Conservation (phyloP, 495 filamentous ascomycete genomes). For the Hyaloscypha finlandica region DNA sequence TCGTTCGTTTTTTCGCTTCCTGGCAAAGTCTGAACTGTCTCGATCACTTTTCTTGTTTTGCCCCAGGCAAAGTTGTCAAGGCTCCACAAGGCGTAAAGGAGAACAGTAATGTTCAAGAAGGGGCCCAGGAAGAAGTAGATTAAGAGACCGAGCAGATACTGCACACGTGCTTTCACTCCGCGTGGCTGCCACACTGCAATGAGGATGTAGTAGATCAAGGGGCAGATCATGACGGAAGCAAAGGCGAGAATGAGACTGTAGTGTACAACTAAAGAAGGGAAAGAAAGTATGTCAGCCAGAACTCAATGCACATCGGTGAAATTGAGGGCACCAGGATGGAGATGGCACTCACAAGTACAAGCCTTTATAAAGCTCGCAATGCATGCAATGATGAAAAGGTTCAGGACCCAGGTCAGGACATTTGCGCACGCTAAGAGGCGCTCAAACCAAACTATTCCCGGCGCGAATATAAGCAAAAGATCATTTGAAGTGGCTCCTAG, state of each 20-base stretch:
- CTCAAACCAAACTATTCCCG: constrained; percentile 34
- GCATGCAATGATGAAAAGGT: constrained; percentile 37
- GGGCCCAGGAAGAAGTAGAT: constrained; percentile 24
- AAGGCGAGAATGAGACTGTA: constrained; percentile 34
- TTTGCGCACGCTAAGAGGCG: constrained; percentile 33
- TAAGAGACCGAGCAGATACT: not conserved
- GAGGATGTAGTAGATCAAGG: constrained; percentile 28
- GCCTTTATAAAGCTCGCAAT: constrained; percentile 24
- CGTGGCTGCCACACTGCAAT: constrained; percentile 33
- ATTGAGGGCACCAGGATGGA: too few species aligned
- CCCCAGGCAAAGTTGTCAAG: constrained; percentile 39
- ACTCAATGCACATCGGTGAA: too few species aligned
- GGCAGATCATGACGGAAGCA: constrained; percentile 35
- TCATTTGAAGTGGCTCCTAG: constrained; percentile 37
- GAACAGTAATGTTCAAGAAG: constrained; percentile 37
- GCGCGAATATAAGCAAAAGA: constrained; percentile 32
- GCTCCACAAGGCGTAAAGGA: constrained; percentile 31
- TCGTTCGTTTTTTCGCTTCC: too few species aligned
- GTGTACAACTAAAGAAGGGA: constrained; percentile 23
- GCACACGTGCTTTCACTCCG: constrained; percentile 20
- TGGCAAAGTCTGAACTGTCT: too few species aligned
- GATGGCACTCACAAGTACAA: not conserved
- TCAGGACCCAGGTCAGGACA: constrained; percentile 34
- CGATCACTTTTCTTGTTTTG: constrained; percentile 28
- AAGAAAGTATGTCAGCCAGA: too few species aligned